These are phyloP conservation scores for Hammondia hammondi DNA, from an alignment of 169 alveolate genomes.

Conservation along the genomic window DNA sequence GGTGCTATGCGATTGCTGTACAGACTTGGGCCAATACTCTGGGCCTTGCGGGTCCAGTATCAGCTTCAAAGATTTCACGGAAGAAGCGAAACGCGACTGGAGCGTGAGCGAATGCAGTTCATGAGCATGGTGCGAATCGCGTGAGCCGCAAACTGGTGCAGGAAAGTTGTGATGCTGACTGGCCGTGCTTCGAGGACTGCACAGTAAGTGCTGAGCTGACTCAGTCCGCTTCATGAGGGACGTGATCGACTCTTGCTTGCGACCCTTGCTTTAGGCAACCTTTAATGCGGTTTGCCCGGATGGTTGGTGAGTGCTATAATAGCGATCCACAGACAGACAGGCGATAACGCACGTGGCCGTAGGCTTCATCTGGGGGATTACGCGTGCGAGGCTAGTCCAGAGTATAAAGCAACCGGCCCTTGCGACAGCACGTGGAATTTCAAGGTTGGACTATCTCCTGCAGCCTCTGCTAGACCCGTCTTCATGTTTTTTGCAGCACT, in stretches of 20 bases:
- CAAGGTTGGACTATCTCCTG: background rate
- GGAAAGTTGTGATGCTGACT: slow-evolving; percentile 52
- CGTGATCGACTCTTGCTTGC: background rate
- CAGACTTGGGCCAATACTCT: slow-evolving; percentile 39
- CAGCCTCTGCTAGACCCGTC: background rate
- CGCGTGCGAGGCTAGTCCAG: slow-evolving; percentile 28
- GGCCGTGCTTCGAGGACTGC: slow-evolving; percentile 63
- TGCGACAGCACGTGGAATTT: slow-evolving; percentile 55
- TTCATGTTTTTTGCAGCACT: background rate
- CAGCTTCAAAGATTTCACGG: slow-evolving; percentile 49
- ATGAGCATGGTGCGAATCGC: background rate
- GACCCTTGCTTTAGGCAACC: background rate
- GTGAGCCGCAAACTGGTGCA: background rate
- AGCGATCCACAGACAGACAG: background rate
- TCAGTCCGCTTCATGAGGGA: too few relatives aligned
- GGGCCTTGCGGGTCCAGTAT: slow-evolving; percentile 50
- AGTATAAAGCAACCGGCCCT: slow-evolving; percentile 25
- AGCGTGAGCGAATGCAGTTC: slow-evolving; percentile 14
- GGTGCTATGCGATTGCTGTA: too few relatives aligned
- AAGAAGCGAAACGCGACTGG: slow-evolving; percentile 57
- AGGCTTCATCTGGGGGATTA: slow-evolving; percentile 28
- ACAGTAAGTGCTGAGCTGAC: slow-evolving; percentile 1
- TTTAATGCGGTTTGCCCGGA: slow-evolving; percentile 52
- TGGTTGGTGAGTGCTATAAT: slow-evolving; percentile 48
- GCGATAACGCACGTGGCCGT: background rate